These are phyloP conservation scores for Nakaseomyces glabratus DNA, from an alignment of 1,139 yeast species.

Conservation along the genomic window DNA sequence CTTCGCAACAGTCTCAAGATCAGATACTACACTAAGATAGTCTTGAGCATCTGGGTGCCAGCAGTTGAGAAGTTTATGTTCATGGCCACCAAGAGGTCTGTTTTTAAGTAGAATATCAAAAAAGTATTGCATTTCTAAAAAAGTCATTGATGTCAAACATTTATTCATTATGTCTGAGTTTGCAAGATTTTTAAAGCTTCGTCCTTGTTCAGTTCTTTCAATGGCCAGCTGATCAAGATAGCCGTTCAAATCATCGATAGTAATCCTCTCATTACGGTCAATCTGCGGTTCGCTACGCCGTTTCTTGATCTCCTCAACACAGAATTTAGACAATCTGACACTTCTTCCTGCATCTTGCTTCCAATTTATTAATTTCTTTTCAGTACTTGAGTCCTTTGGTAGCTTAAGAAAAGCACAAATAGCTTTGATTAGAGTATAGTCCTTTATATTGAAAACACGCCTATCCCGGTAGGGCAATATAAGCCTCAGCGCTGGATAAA, in stretches of 20 bases:
- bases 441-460: conserved; percentile 46
- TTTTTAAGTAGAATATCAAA: conserved; percentile 57
- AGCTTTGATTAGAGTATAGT: conserved; percentile 41
- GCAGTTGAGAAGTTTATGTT: conserved; percentile 46
- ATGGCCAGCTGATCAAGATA: conserved; percentile 45
- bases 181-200: conserved; percentile 18
- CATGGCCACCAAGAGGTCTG: conserved; percentile 51
- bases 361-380: conserved; percentile 39
- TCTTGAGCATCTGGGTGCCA: conserved; percentile 81
- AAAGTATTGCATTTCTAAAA: conserved; percentile 62
- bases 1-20: conserved; percentile 52
- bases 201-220: conserved; percentile 29
- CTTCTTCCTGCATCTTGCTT: conserved; percentile 32
- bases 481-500: conserved; percentile 58
- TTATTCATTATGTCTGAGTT: conserved; percentile 37
- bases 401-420: conserved; percentile 41
- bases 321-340: conserved; percentile 34
- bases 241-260: conserved; percentile 51
- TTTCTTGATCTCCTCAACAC: conserved; percentile 34
- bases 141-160: conserved; percentile 48
- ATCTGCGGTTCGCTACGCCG: conserved; percentile 33
- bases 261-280: conserved; percentile 31
- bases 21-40: conserved; percentile 59
- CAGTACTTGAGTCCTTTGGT: conserved; percentile 44
- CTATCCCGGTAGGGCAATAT: conserved; percentile 54